Conservation (phyloP, 768 basidiomycete genomes). For the Leucogyrophana mollusca region DNA sequence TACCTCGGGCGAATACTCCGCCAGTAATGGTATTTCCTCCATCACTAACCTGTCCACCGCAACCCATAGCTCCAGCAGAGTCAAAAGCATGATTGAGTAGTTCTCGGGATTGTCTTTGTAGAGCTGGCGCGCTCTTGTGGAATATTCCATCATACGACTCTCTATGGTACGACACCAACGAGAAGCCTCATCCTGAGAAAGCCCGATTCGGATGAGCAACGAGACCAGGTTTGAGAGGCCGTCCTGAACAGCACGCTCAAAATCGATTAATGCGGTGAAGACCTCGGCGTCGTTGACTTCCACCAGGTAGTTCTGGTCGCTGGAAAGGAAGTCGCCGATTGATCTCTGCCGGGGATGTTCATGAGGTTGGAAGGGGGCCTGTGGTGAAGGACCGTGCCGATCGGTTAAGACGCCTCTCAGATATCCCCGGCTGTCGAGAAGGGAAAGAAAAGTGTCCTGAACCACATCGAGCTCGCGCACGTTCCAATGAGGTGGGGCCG, state of each 20-base stretch:
- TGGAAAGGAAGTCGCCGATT: conserved; percentile 17
- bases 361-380: conserved; percentile 6
- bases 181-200: no score
- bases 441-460: conserved; percentile 32
- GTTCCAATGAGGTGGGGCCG: conserved; percentile 26
- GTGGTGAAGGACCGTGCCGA: background rate
- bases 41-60: conserved; percentile 29
- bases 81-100: conserved; percentile 38
- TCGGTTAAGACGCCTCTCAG: conserved; percentile 18
- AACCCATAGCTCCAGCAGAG: conserved; percentile 41
- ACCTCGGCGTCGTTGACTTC: conserved; percentile 13
- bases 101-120: conserved; percentile 38
- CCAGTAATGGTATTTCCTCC: conserved; percentile 22
- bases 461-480: conserved; percentile 25
- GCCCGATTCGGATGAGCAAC: background rate
- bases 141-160: conserved; percentile 28
- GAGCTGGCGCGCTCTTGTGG: conserved; percentile 15
- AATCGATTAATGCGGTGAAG: conserved; percentile 31
- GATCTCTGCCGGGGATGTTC: conserved; percentile 6
- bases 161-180: conserved; percentile 18
- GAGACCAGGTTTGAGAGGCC: conserved; percentile 34
- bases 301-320: conserved; percentile 9
- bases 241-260: conserved; percentile 33
- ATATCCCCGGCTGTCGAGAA: conserved; percentile 28
- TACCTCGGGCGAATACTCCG: conserved; percentile 33